Evolutionary conservation across 75 land plant genomes (phyloP).

Genomic region (Isoetes taiwanensis): DNA sequence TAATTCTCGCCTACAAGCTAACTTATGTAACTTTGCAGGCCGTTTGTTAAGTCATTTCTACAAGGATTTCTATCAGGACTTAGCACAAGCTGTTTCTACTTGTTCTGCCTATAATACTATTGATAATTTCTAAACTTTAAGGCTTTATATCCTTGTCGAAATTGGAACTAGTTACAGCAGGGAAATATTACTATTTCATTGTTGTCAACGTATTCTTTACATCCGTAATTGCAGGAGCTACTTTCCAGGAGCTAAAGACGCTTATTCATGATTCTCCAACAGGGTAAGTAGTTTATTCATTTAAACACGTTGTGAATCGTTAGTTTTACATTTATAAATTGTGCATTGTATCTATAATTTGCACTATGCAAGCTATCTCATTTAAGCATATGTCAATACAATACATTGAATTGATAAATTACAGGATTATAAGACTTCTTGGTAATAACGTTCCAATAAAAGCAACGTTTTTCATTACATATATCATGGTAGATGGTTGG

Average conservation of each 20-base stretch:
- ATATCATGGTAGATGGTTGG: slow-evolving; percentile 89
- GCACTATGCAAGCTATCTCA: not conserved
- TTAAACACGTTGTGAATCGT: too few relatives aligned
- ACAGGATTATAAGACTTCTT: slow-evolving; percentile 44
- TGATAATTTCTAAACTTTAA: slow-evolving; percentile 52
- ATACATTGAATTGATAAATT: not conserved
- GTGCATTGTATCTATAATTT: not conserved
- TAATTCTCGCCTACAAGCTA: too few relatives aligned
- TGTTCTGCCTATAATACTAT: slow-evolving; percentile 38
- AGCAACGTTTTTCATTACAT: slow-evolving; percentile 66
- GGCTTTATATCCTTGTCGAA: slow-evolving; percentile 29
- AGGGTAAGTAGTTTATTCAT: too few relatives aligned
- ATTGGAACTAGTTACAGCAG: slow-evolving; percentile 39
- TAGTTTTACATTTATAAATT: too few relatives aligned
- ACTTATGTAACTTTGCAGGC: slow-evolving; percentile 20
- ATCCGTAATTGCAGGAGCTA: slow-evolving; percentile 43
- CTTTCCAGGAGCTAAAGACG: slow-evolving; percentile 36
- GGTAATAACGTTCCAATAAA: slow-evolving; percentile 45
- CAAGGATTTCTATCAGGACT: slow-evolving; percentile 61
- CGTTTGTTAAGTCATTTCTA: slow-evolving; percentile 43
- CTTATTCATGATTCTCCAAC: slow-evolving; percentile 14
- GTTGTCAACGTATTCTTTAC: slow-evolving; percentile 54
- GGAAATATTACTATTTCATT: slow-evolving; percentile 42
- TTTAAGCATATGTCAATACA: too few relatives aligned
- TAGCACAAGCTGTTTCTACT: slow-evolving; percentile 39